Percentiles rank a stretch among this genome's conserved stretches.
These are phyloP conservation scores for Cystobasidium sp. DNA, from an alignment of 1,284 basidiomycete genomes.

Conservation along the genomic window DNA sequence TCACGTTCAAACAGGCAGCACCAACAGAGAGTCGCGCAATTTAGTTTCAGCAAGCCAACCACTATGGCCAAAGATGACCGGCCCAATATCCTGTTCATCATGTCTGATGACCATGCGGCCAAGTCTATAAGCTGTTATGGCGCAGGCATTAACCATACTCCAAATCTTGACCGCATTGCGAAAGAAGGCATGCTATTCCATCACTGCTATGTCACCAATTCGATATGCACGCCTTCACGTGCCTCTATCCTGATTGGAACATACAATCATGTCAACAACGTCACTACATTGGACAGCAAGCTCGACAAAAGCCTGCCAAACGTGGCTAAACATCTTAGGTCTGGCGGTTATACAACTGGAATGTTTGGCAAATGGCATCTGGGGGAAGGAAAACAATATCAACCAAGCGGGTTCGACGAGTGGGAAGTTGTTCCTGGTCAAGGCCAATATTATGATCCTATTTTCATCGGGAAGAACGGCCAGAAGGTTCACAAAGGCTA, in stretches of 20 bases:
- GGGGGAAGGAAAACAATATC: constrained; percentile 48
- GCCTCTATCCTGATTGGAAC: constrained; percentile 48
- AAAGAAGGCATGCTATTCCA: constrained; percentile 50
- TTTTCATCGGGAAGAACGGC: constrained; percentile 47
- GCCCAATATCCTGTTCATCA: constrained; percentile 51
- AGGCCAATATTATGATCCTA: constrained; percentile 50
- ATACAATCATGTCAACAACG: constrained; percentile 48
- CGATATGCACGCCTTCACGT: constrained; percentile 48
- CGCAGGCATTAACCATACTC: constrained; percentile 50
- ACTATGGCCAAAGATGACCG: neutral
- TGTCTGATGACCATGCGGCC: constrained; percentile 51
- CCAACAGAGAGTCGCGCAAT: neutral
- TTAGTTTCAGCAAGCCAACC: neutral
- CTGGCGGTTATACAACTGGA: constrained; percentile 49
- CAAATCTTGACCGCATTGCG: constrained; percentile 48
- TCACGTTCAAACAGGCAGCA: no score
- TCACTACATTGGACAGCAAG: constrained; percentile 42
- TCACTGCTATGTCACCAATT: constrained; percentile 52
- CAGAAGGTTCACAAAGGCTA: constrained; percentile 47
- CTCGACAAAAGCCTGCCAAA: constrained; percentile 47
- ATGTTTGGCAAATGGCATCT: constrained; percentile 51
- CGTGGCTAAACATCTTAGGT: constrained; percentile 48
- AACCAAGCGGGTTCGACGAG: constrained; percentile 51
- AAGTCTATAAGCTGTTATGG: constrained; percentile 49
- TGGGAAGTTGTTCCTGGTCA: constrained; percentile 52